Conservation (phyloP, 1,284 basidiomycete genomes). For the Trichosporon coremiiforme region DNA sequence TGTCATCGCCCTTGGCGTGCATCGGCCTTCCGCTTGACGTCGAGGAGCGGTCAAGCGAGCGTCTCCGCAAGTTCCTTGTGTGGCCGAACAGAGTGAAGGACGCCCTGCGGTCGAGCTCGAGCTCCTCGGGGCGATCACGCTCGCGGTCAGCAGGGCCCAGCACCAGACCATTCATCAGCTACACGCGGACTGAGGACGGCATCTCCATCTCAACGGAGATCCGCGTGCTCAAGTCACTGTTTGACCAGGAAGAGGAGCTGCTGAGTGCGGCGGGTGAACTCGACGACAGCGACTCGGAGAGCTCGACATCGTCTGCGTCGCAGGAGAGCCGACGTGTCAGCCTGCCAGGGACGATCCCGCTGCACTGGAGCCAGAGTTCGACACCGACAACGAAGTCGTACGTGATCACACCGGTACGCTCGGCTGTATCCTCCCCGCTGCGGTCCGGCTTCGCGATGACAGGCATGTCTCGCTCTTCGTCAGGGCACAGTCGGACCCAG, state of each 20-base stretch:
- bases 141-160: slow-evolving; percentile 11
- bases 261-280: slow-evolving; percentile 26
- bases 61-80: slow-evolving; percentile 43
- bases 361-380: slow-evolving; percentile 16
- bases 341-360: slow-evolving; percentile 7
- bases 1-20: slow-evolving; percentile 44
- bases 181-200: slow-evolving; percentile 50
- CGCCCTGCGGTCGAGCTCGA: slow-evolving; percentile 14
- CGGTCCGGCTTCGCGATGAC: slow-evolving; percentile 13
- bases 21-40: slow-evolving; percentile 39
- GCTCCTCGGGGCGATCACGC: slow-evolving; percentile 9
- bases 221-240: slow-evolving; percentile 34
- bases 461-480: slow-evolving; percentile 11
- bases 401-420: slow-evolving; percentile 12
- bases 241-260: slow-evolving; percentile 29
- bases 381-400: slow-evolving; percentile 17
- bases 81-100: slow-evolving; percentile 38
- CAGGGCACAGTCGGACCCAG: slow-evolving; percentile 15
- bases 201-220: slow-evolving; percentile 47
- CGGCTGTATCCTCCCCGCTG: slow-evolving; percentile 8
- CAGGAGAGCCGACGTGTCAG: background rate
- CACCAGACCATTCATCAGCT: slow-evolving; percentile 47
- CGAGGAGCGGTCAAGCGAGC: slow-evolving; percentile 34
- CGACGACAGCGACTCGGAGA: slow-evolving; percentile 20
- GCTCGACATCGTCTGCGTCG: background rate